Evolutionary conservation across 495 filamentous ascomycete species (phyloP).

Genomic region (Neurospora tetrasperma): DNA sequence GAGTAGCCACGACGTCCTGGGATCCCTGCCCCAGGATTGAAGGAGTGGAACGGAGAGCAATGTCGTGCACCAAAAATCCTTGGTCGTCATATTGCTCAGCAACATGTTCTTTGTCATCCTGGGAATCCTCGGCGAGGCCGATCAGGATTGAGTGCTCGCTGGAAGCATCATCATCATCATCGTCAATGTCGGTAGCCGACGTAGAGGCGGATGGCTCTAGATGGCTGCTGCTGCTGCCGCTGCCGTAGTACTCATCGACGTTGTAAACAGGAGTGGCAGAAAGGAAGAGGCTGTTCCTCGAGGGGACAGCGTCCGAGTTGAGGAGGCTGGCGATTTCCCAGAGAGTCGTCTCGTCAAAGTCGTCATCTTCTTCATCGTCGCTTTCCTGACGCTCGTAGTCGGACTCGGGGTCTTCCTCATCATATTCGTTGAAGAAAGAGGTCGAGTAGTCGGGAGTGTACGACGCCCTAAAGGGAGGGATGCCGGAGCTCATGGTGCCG

Average conservation of each 20-base stretch:
- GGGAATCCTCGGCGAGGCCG: conserved; percentile 13
- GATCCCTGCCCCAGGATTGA: neutral
- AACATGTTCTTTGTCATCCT: neutral
- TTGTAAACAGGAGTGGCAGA: conserved; percentile 10
- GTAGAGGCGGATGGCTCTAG: neutral
- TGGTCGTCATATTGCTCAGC: neutral
- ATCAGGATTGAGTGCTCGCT: conserved; percentile 23
- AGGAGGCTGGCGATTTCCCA: conserved; percentile 49
- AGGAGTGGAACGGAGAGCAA: neutral
- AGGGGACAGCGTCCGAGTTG: conserved; percentile 34
- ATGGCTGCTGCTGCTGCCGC: neutral
- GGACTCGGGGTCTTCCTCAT: conserved; percentile 27
- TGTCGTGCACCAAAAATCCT: neutral
- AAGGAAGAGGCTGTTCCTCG: conserved; percentile 35
- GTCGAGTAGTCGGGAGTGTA: conserved; percentile 26
- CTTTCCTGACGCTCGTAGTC: conserved; percentile 28
- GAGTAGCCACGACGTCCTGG: neutral
- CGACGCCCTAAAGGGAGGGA: conserved; percentile 14
- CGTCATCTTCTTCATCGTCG: conserved; percentile 35
- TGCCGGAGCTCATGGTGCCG: conserved; percentile 38
- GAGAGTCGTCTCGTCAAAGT: conserved; percentile 44
- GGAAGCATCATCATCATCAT: conserved; percentile 23
- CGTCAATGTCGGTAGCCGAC: conserved; percentile 6
- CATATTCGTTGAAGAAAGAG: conserved; percentile 43
- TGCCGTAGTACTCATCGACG: conserved; percentile 13